Evolutionary conservation across 2,329 filamentous ascomycete species (phyloP), one percentile per base, ranked within the genome.

Genomic region (Corinectria fuckeliana): DNA sequence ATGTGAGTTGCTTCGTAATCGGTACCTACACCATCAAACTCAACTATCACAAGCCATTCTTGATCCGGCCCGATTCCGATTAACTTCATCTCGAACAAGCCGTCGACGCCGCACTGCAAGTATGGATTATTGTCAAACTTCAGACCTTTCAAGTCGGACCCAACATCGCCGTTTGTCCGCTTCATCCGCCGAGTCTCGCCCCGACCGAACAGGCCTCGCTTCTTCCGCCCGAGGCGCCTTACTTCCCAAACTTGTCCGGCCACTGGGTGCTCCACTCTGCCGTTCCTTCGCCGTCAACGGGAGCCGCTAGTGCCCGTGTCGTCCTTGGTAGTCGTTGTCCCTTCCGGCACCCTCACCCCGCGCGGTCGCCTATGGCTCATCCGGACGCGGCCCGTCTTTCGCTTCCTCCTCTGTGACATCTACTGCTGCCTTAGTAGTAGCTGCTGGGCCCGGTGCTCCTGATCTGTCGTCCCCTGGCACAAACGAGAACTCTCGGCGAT

Each of bases 401-500:
- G n/a, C 5, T n/a, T 28, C 21, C 5, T 20, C 25, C 20, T 28
- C 28, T 5, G n/a, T 18, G 25, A 23, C 21, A 30, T 8, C 21
- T 11, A 8, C 20, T 11, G 16, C 5, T 42, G 18, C 23, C 3
- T 28, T 53, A 14, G 30, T 53, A 14, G 30, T 18, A 8, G 5
- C 9, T 4, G 28, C 4, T 8, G 34, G 38, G 34, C 38, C 13
- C 38, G 26, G 51, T 20, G 58, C 50, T 44, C 38, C 51, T 38
- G 64, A 52, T 38, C 25, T 59, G 51, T 72, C 67, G 32, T 72
- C 67, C 48, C 69, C 71, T 20, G 64, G 62, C 23, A 70, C 66
- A 50, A 73, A 73, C 3, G 71, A 73, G 45, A 73, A 73, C 26
- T 67, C 64, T 49, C 71, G 67, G 41, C 55, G 64, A 50, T 72